Conservation (phyloP, 1,284 basidiomycete species). For the Somion occarium region DNA sequence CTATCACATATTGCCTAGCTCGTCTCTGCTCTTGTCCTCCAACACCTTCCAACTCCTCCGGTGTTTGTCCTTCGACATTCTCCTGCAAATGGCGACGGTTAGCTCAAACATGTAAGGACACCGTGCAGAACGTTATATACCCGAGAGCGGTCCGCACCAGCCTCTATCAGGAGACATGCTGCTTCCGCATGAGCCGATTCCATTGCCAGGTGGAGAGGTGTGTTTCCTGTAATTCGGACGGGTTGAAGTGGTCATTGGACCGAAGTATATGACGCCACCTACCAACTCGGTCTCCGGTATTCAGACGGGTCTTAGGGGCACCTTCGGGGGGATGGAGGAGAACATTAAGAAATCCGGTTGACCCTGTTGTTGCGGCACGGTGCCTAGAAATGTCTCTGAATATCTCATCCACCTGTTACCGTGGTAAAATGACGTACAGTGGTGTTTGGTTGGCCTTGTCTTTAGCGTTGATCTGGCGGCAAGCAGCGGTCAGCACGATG, state of each 20-base stretch:
- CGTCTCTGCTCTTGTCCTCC: constrained; percentile 82
- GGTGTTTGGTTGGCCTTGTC: constrained; percentile 90
- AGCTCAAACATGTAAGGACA: constrained; percentile 10
- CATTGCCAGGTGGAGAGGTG: constrained; percentile 93
- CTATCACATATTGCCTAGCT: constrained; percentile 70
- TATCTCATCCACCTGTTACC: constrained; percentile 18
- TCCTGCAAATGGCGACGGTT: constrained; percentile 37
- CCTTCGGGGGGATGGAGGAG: constrained; percentile 74
- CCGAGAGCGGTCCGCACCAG: constrained; percentile 85
- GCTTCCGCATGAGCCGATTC: constrained; percentile 90
- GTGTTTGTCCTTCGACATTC: constrained; percentile 77
- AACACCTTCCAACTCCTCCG: constrained; percentile 84
- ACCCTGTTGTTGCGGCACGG: constrained; percentile 92
- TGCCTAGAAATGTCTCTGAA: constrained; percentile 58
- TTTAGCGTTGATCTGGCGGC: constrained; percentile 77
- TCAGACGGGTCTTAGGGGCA: constrained; percentile 76
- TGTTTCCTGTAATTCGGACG: constrained; percentile 62
- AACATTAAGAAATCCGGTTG: constrained; percentile 79
- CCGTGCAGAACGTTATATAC: constrained; percentile 40
- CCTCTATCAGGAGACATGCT: constrained; percentile 86
- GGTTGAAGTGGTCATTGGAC: constrained; percentile 4
- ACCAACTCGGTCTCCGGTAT: constrained; percentile 84
- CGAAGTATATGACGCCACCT: constrained; percentile 20
- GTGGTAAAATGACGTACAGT: constrained; percentile 48
- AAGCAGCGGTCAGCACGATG: background rate